Conservation (phyloP, 2,329 filamentous ascomycete species). For the Exserohilum rostratum region DNA sequence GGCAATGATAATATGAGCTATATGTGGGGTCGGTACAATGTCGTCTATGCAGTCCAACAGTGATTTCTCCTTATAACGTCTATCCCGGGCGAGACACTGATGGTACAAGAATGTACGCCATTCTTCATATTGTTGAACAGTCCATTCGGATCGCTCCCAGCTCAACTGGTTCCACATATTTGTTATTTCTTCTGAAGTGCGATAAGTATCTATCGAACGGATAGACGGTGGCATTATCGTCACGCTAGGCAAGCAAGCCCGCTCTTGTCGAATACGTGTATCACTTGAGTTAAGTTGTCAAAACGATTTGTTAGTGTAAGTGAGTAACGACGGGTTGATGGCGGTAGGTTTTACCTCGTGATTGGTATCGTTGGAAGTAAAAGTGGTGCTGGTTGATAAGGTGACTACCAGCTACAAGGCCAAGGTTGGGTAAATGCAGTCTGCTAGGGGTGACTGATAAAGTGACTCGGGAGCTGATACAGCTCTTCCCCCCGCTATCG, state of each 20-base stretch:
- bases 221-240: neutral
- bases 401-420: neutral
- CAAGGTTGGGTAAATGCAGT: neutral
- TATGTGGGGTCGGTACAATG: neutral
- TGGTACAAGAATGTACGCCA: neutral
- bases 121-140: neutral
- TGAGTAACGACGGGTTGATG: neutral
- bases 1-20: too few relatives aligned
- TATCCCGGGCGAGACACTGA: neutral
- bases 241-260: neutral
- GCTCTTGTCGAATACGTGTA: neutral
- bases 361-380: neutral
- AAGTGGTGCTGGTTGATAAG: neutral
- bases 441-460: neutral
- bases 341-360: neutral
- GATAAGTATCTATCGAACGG: neutral
- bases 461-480: neutral
- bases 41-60: neutral
- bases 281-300: neutral
- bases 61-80: neutral
- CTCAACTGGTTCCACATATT: neutral
- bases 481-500: neutral
- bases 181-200: neutral
- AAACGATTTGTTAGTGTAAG: neutral
- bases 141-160: neutral